Conservation (phyloP, 2,329 filamentous ascomycete genomes). For the Thermomyces lanuginosus region DNA sequence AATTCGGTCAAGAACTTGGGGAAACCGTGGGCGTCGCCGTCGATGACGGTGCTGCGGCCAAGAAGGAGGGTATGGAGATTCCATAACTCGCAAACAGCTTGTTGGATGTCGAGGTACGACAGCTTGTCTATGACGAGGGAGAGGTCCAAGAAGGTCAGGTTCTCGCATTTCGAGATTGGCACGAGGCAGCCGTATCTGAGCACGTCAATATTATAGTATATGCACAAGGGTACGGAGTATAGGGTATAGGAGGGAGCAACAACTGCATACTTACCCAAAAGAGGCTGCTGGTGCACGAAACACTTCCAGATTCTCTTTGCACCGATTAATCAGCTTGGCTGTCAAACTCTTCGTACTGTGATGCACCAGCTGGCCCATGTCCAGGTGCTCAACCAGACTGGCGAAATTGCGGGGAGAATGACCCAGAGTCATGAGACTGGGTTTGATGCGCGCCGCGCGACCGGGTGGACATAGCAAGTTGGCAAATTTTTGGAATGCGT, state of each 20-base stretch:
- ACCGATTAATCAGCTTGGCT: conserved; percentile 38
- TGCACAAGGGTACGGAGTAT: background rate
- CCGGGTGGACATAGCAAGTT: conserved; percentile 36
- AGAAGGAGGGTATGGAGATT: conserved; percentile 34
- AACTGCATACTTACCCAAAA: conserved; percentile 33
- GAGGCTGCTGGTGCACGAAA: conserved; percentile 43
- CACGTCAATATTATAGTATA: background rate
- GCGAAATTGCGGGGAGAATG: too few relatives aligned
- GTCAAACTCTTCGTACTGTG: conserved; percentile 42
- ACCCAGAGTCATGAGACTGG: too few relatives aligned
- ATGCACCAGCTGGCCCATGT: conserved; percentile 41
- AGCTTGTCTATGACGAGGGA: conserved; percentile 38
- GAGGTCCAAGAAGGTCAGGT: conserved; percentile 36
- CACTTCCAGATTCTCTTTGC: conserved; percentile 35
- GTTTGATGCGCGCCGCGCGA: conserved; percentile 30
- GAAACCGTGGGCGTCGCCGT: conserved; percentile 9
- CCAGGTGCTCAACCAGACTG: conserved; percentile 35
- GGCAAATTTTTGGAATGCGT: conserved; percentile 38
- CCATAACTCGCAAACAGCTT: conserved; percentile 32
- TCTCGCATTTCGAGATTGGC: conserved; percentile 38
- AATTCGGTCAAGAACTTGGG: conserved; percentile 12
- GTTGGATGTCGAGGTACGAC: conserved; percentile 34
- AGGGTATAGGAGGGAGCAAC: background rate
- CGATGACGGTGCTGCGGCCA: conserved; percentile 10
- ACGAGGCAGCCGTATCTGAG: conserved; percentile 38